Evolutionary conservation across 1,284 basidiomycete genomes (phyloP).

Genomic region (Exobasidium rhododendri): DNA sequence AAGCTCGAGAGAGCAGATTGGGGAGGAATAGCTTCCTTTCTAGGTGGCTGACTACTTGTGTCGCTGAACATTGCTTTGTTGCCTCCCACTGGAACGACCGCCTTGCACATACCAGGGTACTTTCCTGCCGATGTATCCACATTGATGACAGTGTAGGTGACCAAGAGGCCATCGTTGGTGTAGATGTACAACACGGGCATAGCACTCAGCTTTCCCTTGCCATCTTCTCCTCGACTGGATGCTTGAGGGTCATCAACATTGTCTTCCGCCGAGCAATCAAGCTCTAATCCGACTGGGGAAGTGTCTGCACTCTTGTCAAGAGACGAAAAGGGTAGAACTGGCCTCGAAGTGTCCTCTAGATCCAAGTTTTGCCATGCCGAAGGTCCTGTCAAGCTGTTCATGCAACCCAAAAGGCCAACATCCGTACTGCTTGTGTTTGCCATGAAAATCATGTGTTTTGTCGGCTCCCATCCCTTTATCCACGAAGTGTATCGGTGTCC

Average conservation of each 20-base stretch:
- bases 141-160: slow-evolving; percentile 72
- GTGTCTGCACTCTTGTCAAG: slow-evolving; percentile 72
- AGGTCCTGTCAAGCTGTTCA: slow-evolving; percentile 38
- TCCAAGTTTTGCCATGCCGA: slow-evolving; percentile 68
- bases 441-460: slow-evolving; percentile 65
- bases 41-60: slow-evolving; percentile 7
- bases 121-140: slow-evolving; percentile 55
- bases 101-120: slow-evolving; percentile 57
- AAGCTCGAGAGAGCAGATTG: slow-evolving; percentile 11
- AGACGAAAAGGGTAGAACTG: slow-evolving; percentile 62
- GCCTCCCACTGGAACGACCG: too few species aligned
- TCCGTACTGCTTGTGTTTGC: slow-evolving; percentile 73
- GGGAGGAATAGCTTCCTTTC: slow-evolving; percentile 13
- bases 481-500: slow-evolving; percentile 61
- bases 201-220: slow-evolving; percentile 57
- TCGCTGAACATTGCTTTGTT: too few species aligned
- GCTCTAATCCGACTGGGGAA: slow-evolving; percentile 65
- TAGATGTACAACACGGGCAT: slow-evolving; percentile 67
- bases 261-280: slow-evolving; percentile 66
- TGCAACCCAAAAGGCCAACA: slow-evolving; percentile 66
- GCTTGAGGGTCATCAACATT: slow-evolving; percentile 63
- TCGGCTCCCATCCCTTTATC: slow-evolving; percentile 67
- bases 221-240: slow-evolving; percentile 57
- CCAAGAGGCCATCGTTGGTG: slow-evolving; percentile 73
- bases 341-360: slow-evolving; percentile 70